A percentile compares a stretch with the other conserved stretches of the same genome.
Conservation (phyloP, 768 basidiomycete genomes). For the Pleurotus sapidus region DNA sequence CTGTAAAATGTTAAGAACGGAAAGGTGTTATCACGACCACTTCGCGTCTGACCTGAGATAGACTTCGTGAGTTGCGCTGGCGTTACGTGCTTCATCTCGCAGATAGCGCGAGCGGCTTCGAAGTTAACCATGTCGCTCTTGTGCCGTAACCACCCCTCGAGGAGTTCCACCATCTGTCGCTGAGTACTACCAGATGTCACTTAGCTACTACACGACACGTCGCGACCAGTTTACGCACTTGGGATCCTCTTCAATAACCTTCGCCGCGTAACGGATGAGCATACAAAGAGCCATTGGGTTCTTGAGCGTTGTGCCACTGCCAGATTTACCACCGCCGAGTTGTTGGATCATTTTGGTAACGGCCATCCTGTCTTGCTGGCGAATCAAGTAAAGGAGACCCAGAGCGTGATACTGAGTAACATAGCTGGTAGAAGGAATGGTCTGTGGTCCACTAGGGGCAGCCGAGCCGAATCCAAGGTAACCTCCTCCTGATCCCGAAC, state of each 20-base stretch:
- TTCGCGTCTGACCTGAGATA: conserved; percentile 72
- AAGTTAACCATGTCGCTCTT: conserved; percentile 99
- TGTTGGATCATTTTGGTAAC: conserved; percentile 99
- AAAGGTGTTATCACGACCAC: neutral
- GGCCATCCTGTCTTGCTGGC: conserved; percentile 98
- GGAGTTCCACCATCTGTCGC: conserved; percentile 87
- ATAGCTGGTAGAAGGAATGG: conserved; percentile 84
- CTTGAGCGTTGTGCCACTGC: conserved; percentile 80
- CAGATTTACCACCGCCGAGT: conserved; percentile 84
- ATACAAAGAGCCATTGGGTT: conserved; percentile 98
- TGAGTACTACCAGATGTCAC: conserved; percentile 58
- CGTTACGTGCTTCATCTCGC: conserved; percentile 88
- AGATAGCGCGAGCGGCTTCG: conserved; percentile 96
- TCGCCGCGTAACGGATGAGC: conserved; percentile 97
- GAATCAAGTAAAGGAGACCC: conserved; percentile 89
- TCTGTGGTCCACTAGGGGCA: conserved; percentile 62
- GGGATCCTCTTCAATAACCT: conserved; percentile 97
- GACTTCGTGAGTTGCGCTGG: conserved; percentile 78
- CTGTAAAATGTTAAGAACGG: conserved; percentile 34
- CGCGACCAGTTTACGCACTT: conserved; percentile 63
- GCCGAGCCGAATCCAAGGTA: conserved; percentile 76
- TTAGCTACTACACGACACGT: neutral
- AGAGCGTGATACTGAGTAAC: conserved; percentile 97
- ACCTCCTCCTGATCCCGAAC: conserved; percentile 44
- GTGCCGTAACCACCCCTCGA: conserved; percentile 94